phyloP scores from a whole-genome alignment of 805 yeast genomes.

The Hanseniaspora lindneri region DNA sequence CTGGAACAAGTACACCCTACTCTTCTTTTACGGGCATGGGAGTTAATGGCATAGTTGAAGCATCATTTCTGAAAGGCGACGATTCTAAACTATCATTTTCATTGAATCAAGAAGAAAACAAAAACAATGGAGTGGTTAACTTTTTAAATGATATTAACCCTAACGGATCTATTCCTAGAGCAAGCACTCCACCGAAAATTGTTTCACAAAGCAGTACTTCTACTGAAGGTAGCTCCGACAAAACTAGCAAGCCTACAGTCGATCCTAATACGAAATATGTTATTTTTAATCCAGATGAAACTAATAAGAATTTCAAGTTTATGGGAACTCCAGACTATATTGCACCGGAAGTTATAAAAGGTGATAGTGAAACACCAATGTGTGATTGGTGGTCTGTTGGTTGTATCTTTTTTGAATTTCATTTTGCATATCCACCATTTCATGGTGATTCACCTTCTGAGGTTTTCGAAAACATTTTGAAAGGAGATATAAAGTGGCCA shows the following conservation, averaged over 20 bases:
- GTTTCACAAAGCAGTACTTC: conserved; percentile 15
- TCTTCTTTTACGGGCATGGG: neutral
- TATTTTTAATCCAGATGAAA: conserved; percentile 59
- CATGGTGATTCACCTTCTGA: conserved; percentile 66
- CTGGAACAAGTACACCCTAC: neutral
- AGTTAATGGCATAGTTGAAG: conserved; percentile 1
- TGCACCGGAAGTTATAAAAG: conserved; percentile 90
- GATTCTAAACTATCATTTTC: conserved; percentile 4
- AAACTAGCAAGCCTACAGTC: neutral
- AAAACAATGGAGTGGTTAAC: neutral
- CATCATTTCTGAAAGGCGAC: neutral
- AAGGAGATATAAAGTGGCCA: conserved; percentile 78
- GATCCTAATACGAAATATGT: conserved; percentile 37
- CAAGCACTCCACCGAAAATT: conserved; percentile 10
- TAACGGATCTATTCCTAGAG: conserved; percentile 12
- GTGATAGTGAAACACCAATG: conserved; percentile 66
- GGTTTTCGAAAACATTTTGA: conserved; percentile 72
- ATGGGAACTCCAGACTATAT: conserved; percentile 97
- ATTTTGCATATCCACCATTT: conserved; percentile 91
- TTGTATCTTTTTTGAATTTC: conserved; percentile 81
- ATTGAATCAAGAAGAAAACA: neutral
- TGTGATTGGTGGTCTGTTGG: conserved; percentile 92
- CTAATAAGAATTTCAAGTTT: conserved; percentile 45
- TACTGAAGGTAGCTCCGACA: neutral
- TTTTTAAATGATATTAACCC: neutral